Conservation (phyloP, 352 stramenopile species). For the Aphanomyces cochlioides region DNA sequence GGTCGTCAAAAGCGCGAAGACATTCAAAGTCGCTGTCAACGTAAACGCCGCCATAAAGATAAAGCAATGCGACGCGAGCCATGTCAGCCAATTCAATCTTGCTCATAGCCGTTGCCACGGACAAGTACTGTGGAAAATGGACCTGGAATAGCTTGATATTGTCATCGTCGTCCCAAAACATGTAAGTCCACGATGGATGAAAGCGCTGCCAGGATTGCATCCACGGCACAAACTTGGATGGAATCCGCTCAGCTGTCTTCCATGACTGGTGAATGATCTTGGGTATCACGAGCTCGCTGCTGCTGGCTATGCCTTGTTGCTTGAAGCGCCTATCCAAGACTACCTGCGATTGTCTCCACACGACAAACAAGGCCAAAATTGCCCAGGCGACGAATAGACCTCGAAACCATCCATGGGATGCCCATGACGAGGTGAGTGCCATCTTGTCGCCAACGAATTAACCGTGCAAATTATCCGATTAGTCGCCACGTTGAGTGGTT, state of each 20-base stretch:
- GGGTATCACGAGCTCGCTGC: not conserved
- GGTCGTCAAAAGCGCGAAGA: slow-evolving; percentile 38
- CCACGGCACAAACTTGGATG: slow-evolving; percentile 48
- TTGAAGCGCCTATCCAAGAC: too few species aligned
- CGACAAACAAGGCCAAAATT: too few species aligned
- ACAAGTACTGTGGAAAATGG: slow-evolving; percentile 45
- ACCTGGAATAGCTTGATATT: slow-evolving; percentile 48
- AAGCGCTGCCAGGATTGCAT: slow-evolving; percentile 48
- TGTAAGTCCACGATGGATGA: slow-evolving; percentile 50
- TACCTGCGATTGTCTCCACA: too few species aligned
- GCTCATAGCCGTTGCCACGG: slow-evolving; percentile 38
- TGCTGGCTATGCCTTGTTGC: too few species aligned
- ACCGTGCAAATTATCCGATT: too few species aligned
- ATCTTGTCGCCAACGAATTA: too few species aligned
- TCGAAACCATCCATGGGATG: too few species aligned
- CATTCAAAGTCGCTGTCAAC: slow-evolving; percentile 57
- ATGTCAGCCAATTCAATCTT: slow-evolving; percentile 55
- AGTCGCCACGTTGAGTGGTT: too few species aligned
- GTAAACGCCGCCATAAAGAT: slow-evolving; percentile 50
- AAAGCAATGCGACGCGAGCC: slow-evolving; percentile 49
- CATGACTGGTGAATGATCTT: slow-evolving; percentile 56
- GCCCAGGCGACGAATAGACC: too few species aligned
- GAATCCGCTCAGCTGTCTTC: slow-evolving; percentile 44
- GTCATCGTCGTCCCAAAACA: slow-evolving; percentile 59
- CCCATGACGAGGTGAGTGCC: too few species aligned